Evolutionary conservation across 2,329 filamentous ascomycete genomes (phyloP), one percentile per base, ranked within the genome.

Genomic region (Pyrenochaeta sp.): DNA sequence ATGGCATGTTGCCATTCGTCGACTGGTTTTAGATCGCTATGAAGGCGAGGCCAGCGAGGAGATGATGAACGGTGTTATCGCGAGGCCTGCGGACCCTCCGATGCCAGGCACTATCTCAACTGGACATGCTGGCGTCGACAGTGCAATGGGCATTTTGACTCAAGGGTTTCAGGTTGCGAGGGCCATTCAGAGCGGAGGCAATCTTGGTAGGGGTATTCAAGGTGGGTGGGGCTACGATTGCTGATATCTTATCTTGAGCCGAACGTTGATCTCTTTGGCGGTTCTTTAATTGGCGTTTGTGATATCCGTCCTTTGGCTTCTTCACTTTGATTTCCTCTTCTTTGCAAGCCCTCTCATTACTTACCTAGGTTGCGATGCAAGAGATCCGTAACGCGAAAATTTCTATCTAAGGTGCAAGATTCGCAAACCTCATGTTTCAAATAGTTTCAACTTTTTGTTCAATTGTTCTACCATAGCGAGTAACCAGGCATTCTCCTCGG

Each of bases 1-100:
- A 42, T 89, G 87, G 84, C 77, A 75, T 7, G 73, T 79, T 4
- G 78, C 83, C 3, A 81, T 90, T 37, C 74, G 76, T 46, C 76
- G 77, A 30, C 81, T 86, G 7, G 82, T 85, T 1, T 62, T 87
- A 41, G 78, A 81, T 38, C 77, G 82, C 44, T 77, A 78, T 24
- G 77, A 84, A 58, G 77, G 77, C 3, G 72, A 75, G 15, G 72
- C 88, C 11, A 80, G 80, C 24, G 81, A 83, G 35, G 59, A 67
- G 14, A 51, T 61, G 37, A 54, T 71, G 49, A 44, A 48, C 11
- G 60, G 60, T 3, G 65, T 71, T 1, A 56, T 58, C 26, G 59
- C 47, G 23, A 55, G 67, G 8, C 48, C 57, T 51, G 74, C 75
- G 9, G 84, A 88, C 56, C 74, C 62, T 6, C 56, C 55, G 3